These are phyloP conservation scores for Castanopsis chinensis DNA, from an alignment of 306 rosid genomes.

Conservation along the genomic window DNA sequence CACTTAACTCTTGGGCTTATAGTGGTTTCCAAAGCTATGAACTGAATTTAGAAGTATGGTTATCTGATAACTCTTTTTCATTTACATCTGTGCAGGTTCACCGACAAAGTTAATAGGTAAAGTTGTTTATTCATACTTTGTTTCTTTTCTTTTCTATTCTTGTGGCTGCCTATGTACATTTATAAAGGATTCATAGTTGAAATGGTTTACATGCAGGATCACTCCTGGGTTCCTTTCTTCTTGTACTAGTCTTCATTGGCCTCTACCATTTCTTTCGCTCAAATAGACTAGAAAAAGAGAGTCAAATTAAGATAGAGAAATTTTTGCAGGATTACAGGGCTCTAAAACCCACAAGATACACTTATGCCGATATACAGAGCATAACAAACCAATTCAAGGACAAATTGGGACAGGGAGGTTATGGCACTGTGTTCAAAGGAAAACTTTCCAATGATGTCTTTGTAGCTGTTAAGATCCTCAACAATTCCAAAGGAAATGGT, in stretches of 20 bases:
- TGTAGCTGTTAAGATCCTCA: neutral
- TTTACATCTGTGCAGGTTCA: too few relatives aligned
- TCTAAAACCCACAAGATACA: slow-evolving; percentile 12
- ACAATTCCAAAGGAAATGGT: neutral
- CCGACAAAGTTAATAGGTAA: too few relatives aligned
- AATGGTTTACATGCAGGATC: neutral
- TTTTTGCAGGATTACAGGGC: slow-evolving; percentile 1
- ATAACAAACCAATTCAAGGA: neutral
- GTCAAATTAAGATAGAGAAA: neutral
- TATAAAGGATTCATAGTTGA: too few relatives aligned
- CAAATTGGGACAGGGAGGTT: neutral
- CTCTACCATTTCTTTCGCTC: neutral
- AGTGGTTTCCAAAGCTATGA: too few relatives aligned
- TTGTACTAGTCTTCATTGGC: neutral
- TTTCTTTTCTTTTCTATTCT: too few relatives aligned
- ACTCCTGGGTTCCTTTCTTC: neutral
- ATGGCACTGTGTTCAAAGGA: neutral
- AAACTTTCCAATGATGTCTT: neutral
- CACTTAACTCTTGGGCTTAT: too few relatives aligned
- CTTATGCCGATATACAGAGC: slow-evolving; percentile 7
- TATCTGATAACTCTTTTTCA: too few relatives aligned
- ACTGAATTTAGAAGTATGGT: too few relatives aligned
- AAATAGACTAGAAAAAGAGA: neutral
- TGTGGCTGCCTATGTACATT: too few relatives aligned
- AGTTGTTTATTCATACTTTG: too few relatives aligned